These are phyloP conservation scores for Asterophora lycoperdoides DNA, from an alignment of 768 basidiomycete species.

Conservation along the genomic window DNA sequence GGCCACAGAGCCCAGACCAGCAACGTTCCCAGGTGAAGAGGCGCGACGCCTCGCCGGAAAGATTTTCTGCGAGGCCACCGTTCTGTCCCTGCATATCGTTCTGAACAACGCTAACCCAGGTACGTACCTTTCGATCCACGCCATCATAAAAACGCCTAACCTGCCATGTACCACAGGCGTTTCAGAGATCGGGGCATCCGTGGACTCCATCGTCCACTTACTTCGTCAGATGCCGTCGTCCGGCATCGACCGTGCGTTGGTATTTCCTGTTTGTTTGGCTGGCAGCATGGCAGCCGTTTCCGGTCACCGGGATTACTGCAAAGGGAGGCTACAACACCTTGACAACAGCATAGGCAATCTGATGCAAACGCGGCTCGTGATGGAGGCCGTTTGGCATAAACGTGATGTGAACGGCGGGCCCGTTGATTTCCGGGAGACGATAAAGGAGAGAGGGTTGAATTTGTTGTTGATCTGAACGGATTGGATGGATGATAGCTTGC, in stretches of 20 bases:
- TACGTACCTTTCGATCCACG: constrained; percentile 28
- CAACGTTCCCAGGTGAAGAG: constrained; percentile 37
- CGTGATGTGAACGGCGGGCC: constrained; percentile 50
- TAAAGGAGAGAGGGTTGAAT: constrained; percentile 45
- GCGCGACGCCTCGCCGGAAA: constrained; percentile 44
- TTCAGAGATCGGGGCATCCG: constrained; percentile 60
- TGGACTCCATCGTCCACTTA: constrained; percentile 49
- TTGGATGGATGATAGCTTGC: constrained; percentile 15
- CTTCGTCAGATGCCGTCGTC: constrained; percentile 53
- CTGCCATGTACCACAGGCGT: constrained; percentile 43
- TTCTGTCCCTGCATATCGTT: constrained; percentile 68
- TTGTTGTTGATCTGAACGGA: constrained; percentile 43
- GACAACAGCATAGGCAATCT: constrained; percentile 60
- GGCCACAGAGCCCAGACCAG: constrained; percentile 26
- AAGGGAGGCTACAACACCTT: constrained; percentile 47
- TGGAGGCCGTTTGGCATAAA: constrained; percentile 70
- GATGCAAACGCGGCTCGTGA: constrained; percentile 51
- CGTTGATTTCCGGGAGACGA: constrained; percentile 60
- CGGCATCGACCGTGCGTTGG: constrained; percentile 58
- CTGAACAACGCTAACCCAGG: constrained; percentile 68
- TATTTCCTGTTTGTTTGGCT: constrained; percentile 72
- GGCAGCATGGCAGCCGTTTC: constrained; percentile 72
- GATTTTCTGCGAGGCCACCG: constrained; percentile 62
- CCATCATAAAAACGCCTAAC: constrained; percentile 2
- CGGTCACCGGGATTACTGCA: constrained; percentile 53